Base-by-base conservation (phyloP, 129 eudicot species). In the Calendula officinalis region DNA sequence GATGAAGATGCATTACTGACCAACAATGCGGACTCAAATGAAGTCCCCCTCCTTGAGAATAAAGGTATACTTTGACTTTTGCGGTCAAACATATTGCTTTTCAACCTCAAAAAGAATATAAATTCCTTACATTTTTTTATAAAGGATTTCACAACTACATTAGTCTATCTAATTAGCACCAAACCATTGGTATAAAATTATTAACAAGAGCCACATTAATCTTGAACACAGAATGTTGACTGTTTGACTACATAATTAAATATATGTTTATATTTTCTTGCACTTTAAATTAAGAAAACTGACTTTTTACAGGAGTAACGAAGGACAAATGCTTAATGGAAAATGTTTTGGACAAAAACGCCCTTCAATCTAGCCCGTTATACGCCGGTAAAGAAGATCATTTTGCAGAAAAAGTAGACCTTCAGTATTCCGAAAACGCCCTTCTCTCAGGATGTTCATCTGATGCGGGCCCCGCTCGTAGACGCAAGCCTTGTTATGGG, bases 401-500 rank as follows among this genome's bases (percentile, higher is more conserved):
- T 57, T 43, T 45, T 55, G 37, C 11, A 34, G 16, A 68, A 22
- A 33, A 40, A 52, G 37, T 52, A n/a, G 22, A 14, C 62, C 47
- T 11, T 62, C 51, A 40, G 16, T 39, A 9, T 44, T 42, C 73
- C 5, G 57, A 56, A 56, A 34, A 68, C 37, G 17, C 66, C 41
- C 43, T 47, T 34, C 48, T 34, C 44, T 32, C 11, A 68, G 15
- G 5, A 58, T 12, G 39, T 16, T 1, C 58, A 22, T 11, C 9
- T 50, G 49, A 46, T 22, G 11, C 12, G n/a, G 51, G 22, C 39
- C 5, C 1, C 30, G 8, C 14, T 40, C 34, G 6, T 43, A 54
- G 6, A 33, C 54, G 11, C 40, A 55, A 55, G 17, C 63, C 72
- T 33, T 67, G 62, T 67, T 54, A 42, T 67, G 62, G 72, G 33